phyloP scores from a whole-genome alignment of 2,329 filamentous ascomycete genomes.

The Nothophoma quercina region DNA sequence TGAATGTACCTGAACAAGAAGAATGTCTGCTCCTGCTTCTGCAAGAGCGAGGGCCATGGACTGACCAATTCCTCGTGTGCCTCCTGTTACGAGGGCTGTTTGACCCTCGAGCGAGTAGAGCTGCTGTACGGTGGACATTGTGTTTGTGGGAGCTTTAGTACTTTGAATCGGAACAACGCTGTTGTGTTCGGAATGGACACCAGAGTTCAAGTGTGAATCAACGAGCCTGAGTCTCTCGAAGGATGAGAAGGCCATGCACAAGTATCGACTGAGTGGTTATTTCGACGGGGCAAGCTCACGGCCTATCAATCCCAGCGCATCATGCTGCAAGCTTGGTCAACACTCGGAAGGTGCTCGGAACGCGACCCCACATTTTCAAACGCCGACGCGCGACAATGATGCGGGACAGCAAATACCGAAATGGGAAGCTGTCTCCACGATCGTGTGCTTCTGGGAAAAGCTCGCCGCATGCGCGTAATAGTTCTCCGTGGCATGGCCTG shows the following conservation, averaged over 20 bases:
- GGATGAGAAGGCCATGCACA: background rate
- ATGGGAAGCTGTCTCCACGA: slow-evolving; percentile 38
- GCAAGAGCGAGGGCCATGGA: slow-evolving; percentile 60
- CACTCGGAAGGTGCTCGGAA: slow-evolving; percentile 40
- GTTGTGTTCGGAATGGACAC: background rate
- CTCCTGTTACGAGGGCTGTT: slow-evolving; percentile 59
- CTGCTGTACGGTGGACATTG: slow-evolving; percentile 45
- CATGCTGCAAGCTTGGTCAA: slow-evolving; percentile 17
- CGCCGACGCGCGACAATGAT: slow-evolving; percentile 15
- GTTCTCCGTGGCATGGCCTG: slow-evolving; percentile 16
- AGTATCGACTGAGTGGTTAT: slow-evolving; percentile 1
- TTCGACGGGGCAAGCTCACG: background rate
- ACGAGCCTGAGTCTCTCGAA: background rate
- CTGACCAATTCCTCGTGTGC: slow-evolving; percentile 60
- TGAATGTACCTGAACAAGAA: slow-evolving; percentile 57
- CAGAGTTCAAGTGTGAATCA: too few relatives aligned
- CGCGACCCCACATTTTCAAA: slow-evolving; percentile 34
- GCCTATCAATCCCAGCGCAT: slow-evolving; percentile 12
- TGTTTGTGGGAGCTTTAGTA: slow-evolving; percentile 10
- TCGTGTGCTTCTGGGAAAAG: slow-evolving; percentile 30
- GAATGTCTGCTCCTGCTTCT: slow-evolving; percentile 59
- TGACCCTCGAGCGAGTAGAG: slow-evolving; percentile 60
- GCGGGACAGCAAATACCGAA: slow-evolving; percentile 42
- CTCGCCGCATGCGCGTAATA: slow-evolving; percentile 30
- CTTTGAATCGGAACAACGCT: slow-evolving; percentile 7